phyloP scores from a whole-genome alignment of 148 eudicot species.

The Salicornia ramosissima region DNA sequence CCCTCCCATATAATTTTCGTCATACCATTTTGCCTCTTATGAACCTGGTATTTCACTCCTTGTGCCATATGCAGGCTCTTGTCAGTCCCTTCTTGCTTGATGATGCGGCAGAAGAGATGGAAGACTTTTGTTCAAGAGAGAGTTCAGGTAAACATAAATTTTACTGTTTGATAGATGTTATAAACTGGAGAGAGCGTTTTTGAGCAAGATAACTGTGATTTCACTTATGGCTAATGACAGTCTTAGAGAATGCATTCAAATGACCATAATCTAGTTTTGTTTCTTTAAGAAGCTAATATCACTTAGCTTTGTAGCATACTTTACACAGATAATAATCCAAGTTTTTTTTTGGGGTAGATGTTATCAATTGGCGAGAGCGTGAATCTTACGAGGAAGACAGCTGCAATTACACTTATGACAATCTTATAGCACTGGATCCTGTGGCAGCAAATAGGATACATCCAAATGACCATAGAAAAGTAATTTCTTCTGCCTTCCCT shows the following conservation, averaged over 20 bases:
- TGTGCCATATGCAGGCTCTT: constrained; percentile 58
- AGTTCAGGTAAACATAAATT: constrained; percentile 40
- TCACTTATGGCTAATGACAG: no score
- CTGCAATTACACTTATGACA: constrained; percentile 39
- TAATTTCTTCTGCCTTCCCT: constrained; percentile 22
- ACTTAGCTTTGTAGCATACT: not conserved
- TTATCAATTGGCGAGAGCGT: constrained; percentile 33
- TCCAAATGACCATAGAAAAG: constrained; percentile 93
- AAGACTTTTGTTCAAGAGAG: constrained; percentile 33
- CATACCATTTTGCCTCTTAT: not conserved
- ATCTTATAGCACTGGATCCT: constrained; percentile 71
- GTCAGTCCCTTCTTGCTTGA: constrained; percentile 77
- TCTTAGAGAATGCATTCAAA: no score
- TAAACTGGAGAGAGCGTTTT: no score
- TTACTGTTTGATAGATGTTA: no score
- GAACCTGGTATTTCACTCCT: not conserved
- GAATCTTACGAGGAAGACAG: constrained; percentile 25
- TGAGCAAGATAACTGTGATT: no score
- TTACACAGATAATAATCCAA: not conserved
- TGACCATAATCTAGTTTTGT: not conserved
- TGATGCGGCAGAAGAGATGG: constrained; percentile 50
- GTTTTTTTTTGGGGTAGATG: not conserved
- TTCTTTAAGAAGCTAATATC: not conserved
- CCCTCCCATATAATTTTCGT: not conserved
- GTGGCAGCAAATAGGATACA: constrained; percentile 88